Evolutionary conservation across 805 yeast species (phyloP), one percentile per base, ranked within the genome.

Genomic region (Starmerella bacillaris): DNA sequence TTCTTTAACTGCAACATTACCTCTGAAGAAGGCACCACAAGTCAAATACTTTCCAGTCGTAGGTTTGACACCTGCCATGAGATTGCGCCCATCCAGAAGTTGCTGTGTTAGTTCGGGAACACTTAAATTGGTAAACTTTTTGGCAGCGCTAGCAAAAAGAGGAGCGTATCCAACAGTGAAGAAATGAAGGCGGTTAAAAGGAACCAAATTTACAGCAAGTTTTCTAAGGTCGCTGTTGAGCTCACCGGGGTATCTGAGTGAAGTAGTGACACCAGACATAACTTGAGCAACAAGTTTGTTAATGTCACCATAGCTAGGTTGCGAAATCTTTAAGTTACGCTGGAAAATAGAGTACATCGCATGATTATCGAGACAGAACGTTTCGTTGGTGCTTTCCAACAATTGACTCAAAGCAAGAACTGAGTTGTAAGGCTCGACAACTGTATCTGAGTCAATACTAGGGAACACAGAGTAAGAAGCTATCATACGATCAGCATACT

Each of bases 141-240:
- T 74, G 16, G 93, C 70, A 37, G 78, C 78, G 47, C 74, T 64
- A 6, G 93, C 71, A 32, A 89, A 74, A 54, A 83, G 67, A 44
- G 94, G 94, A 26, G 94, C 94, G 57, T 78, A 82, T 42, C 94
- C 93, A 39, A 80, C 93, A 75, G 80, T 83, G 60, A 83, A 83
- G 66, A 83, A 83, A 61, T 83, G 94, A 54, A 83, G 70, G 60
- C 94, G 74, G 56, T 92, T 92, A 73, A 82, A 83, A 35, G 94
- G 94, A 40, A 83, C 92, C 60, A 83, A 67, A 62, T 83, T 83
- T 40, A 83, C 94, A 12, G 94, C 94, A 53, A 83, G 67, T 59
- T 83, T 83, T 62, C 94, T 74, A 56, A 83, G 65, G 60, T 83
- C 94, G 18, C 92, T 75, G 64, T 83, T 83, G 56, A 83, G 71